Evolutionary conservation across 805 yeast species (phyloP), one percentile per base, ranked within the genome.

Genomic region (Tetrapisispora iriomotensis): DNA sequence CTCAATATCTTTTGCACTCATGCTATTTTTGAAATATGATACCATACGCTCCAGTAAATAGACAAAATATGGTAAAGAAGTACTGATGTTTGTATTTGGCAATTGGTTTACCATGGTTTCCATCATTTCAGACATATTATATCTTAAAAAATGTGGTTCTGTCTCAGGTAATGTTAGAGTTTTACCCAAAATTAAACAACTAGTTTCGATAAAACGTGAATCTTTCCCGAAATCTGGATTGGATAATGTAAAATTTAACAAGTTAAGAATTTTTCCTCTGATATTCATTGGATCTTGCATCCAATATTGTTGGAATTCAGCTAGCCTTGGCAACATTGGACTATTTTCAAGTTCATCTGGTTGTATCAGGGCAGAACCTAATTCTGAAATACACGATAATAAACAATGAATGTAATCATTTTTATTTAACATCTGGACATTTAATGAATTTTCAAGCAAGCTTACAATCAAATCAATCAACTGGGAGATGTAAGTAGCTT

Each of bases 341-440:
- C 51, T 50, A 31, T 62, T 55, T 6, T 56, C 52, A 8, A 53
- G 46, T 2, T 65, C 61, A 19, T 78, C 76, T 0, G 84, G 79
- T 2, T 72, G 58, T 36, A 74, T 74, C 51, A 81, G 58, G 0
- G 87, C 85, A 40, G 77, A 79, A 0, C 86, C 92, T 3, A 85
- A 63, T 38, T 80, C 83, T n/a, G 70, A 68, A 0, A 86, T 56
- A 51, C 86, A 82, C 12, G 72, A 61, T 20, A 84, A 57, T 34
- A 83, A 58, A 19, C 87, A 78, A 2, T 68, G 52, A 1, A 72
- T 50, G 45, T 77, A 79, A 3, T 72, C 76, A 3, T 60, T 46
- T 24, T 65, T 64, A 9, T 51, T 42, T 28, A 46, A 50, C 14
- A 24, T 32, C 15, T 34, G 38, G 6, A 31, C 23, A 15, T 20